Conservation (phyloP, 352 stramenopile species). For the Phytopythium delawarense region DNA sequence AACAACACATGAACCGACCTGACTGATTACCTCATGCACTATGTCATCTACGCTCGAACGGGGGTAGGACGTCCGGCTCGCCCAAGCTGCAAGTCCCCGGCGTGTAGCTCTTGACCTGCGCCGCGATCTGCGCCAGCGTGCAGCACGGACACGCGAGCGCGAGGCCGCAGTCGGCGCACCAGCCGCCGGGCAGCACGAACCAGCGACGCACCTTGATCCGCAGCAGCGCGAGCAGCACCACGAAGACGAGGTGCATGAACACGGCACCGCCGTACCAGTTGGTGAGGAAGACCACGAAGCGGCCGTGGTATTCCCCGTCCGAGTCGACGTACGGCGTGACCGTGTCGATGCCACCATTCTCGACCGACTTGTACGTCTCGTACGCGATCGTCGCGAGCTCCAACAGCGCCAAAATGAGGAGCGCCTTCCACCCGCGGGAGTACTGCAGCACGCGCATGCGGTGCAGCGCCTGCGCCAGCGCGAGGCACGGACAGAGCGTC, state of each 20-base stretch:
- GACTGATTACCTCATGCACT: too few species aligned
- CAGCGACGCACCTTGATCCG: conserved; percentile 24
- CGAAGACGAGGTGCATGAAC: conserved; percentile 6
- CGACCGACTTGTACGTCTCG: conserved; percentile 1
- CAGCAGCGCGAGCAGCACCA: conserved; percentile 18
- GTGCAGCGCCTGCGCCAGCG: conserved; percentile 34
- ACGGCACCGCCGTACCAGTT: conserved; percentile 13
- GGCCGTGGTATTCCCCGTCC: background rate
- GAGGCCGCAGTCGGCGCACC: conserved; percentile 19
- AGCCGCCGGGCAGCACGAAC: conserved; percentile 31
- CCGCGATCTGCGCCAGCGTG: conserved; percentile 34
- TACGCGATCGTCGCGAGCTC: conserved; percentile 1
- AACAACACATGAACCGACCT: too few species aligned
- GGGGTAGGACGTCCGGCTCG: conserved; percentile 27
- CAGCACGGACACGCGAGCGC: conserved; percentile 33
- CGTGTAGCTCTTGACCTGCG: conserved; percentile 47
- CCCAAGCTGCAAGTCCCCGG: conserved; percentile 29
- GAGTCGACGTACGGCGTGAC: conserved; percentile 5
- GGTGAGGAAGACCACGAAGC: conserved; percentile 19
- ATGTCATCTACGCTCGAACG: conserved; percentile 14
- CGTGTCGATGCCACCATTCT: conserved; percentile 1
- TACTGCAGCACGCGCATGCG: conserved; percentile 16
- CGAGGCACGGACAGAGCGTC: conserved; percentile 38
- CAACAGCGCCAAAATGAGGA: conserved; percentile 15
- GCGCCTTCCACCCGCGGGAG: conserved; percentile 6